Conservation (phyloP, 2,329 filamentous ascomycete species). For the Clarireedia homoeocarpa region DNA sequence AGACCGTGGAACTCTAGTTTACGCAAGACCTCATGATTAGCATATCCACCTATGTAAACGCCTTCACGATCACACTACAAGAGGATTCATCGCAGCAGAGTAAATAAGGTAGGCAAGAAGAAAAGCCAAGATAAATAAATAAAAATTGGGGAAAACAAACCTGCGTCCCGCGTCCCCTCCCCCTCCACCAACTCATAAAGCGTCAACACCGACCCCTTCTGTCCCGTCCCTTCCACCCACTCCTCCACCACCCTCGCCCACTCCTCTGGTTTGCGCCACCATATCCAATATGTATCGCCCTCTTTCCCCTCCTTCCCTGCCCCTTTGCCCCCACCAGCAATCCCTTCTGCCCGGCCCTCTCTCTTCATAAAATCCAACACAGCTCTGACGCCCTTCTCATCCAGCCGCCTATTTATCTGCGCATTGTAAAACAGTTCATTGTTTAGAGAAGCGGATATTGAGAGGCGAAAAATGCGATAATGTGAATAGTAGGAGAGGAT, state of each 20-base stretch:
- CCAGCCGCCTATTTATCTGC: constrained; percentile 43
- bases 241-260: constrained; percentile 56
- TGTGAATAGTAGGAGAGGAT: constrained; percentile 78
- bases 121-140: not conserved
- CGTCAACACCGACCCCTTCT: constrained; percentile 83
- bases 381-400: constrained; percentile 44
- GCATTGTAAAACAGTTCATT: constrained; percentile 52
- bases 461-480: constrained; percentile 68
- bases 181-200: constrained; percentile 86
- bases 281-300: constrained; percentile 62
- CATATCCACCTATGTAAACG: not conserved
- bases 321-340: constrained; percentile 48
- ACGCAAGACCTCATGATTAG: not conserved
- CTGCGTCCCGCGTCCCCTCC: constrained; percentile 65
- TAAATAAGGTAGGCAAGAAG: too few species aligned
- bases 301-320: constrained; percentile 29
- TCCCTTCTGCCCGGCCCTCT: constrained; percentile 60
- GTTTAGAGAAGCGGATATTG: constrained; percentile 53
- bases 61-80: too few species aligned
- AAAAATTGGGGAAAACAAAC: constrained; percentile 35
- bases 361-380: constrained; percentile 51
- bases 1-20: constrained; percentile 74
- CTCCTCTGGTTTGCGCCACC: constrained; percentile 81
- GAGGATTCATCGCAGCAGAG: too few species aligned
- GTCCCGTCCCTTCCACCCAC: constrained; percentile 67